Base-by-base conservation (phyloP, 164 flowering plant species). In the Nymphaea colorata region DNA sequence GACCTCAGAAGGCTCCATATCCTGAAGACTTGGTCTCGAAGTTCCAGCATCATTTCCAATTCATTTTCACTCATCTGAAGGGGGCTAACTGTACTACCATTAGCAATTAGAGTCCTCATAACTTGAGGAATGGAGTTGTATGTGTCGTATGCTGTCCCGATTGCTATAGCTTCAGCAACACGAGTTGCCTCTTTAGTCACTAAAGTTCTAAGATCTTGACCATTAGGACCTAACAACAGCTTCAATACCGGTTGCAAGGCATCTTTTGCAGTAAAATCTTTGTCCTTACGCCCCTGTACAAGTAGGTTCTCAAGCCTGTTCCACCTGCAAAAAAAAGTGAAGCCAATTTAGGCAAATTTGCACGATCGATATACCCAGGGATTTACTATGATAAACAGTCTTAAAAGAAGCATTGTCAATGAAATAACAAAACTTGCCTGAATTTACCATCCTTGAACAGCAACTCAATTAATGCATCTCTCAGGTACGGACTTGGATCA, bases 401-500 rank as follows among this genome's bases (percentile, higher is more conserved):
- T 62, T 15, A 16, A 67, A 41, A 14, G 53, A 60, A 8, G 69
- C 15, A 15, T 15, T 41, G 41, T n/a, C 44, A 47, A 14, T 6
- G 67, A 61, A 42, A 15, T 59, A 43, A 61, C 25, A 7, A 41
- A 16, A 70, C 89, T 78, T 82, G 70, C 98, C 98, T 91, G 78
- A 94, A 94, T 73, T 64, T 94, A 59, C 96, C 95, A 78, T 91
- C 97, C 82, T 94, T 94, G 73, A 94, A 94, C 65, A 94, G 87
- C 81, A 94, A 76, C 86, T 94, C 97, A 74, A 94, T 79, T 42
- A 94, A 87, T 70, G 97, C 98, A 86, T 94, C 98, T 82, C 98
- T 87, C 66, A 94, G 95, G 73, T 94, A 94, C 17, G 97, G 98
- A 79, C 91, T 90, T 67, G 95, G 91, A 83, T 94, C 98, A 4